Base-by-base conservation (phyloP, 176 grass and related monocot species). In the Oryza brachyantha region DNA sequence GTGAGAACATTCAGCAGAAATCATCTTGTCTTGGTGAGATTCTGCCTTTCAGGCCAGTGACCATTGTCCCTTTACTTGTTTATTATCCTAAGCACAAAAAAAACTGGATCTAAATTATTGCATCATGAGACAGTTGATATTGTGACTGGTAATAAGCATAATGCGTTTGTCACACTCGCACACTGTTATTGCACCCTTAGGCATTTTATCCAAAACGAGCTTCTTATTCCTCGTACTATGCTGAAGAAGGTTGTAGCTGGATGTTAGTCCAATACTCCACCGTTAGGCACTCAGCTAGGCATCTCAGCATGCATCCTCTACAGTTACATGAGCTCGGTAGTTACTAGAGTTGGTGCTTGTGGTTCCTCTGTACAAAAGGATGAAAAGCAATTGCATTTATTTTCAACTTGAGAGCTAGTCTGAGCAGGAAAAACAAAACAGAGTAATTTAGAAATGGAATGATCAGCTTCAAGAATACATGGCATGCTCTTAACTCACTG, bases 211-310 rank as follows among this genome's bases (percentile, higher is more conserved):
- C 45, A 78, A 19, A 25, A 25, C n/a, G 10, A 54, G 59, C 41
- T 73, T 24, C n/a, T 29, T 36, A 36, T 64, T 43, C 43, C 69
- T 50, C 29, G 21, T 29, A 25, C 21, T 8, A 66, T 35, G 16
- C 11, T 58, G 50, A 76, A 79, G 61, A 42, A 57, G 31, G 65
- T 48, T 85, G 58, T 61, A 66, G 35, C 45, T 29, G 34, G 40
- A 39, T 74, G 12, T 28, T 34, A 73, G 17, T 69, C 36, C 38
- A 69, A 5, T 77, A 24, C 13, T 73, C 3, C n/a, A 62, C 43
- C 19, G 48, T 43, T 80, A 59, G 7, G 48, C 46, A 58, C 17
- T 69, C 50, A 60, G 26, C 34, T 59, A 13, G 16, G 45, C 52
- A 32, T 34, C 26, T 32, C 1, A 12, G 6, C 22, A 29, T 24